Evolutionary conservation across 371 early-diverging fungal genomes (phyloP).

Genomic region (Mortierella sp.): DNA sequence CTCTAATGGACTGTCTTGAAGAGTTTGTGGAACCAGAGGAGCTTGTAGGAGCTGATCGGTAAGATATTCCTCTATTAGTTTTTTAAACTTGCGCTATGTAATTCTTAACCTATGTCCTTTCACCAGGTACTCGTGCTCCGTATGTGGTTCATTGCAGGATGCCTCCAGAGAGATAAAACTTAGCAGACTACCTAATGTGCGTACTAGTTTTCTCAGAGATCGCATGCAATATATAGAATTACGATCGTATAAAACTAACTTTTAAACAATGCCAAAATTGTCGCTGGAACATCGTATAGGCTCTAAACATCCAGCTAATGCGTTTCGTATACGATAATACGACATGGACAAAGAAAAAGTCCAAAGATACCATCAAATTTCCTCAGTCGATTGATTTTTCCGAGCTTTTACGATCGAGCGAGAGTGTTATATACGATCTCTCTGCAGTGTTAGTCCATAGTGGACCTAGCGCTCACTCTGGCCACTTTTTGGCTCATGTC

Average conservation of each 20-base stretch:
- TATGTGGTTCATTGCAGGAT: constrained; percentile 49
- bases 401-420: constrained; percentile 13
- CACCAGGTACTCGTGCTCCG: constrained; percentile 41
- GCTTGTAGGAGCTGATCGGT: constrained; percentile 47
- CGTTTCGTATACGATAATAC: constrained; percentile 58
- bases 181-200: constrained; percentile 44
- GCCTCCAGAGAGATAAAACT: constrained; percentile 52
- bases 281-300: constrained; percentile 16
- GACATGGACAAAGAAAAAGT: constrained; percentile 57
- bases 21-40: constrained; percentile 54
- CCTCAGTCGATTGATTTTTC: constrained; percentile 48
- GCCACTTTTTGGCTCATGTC: constrained; percentile 59
- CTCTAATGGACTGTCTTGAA: constrained; percentile 48
- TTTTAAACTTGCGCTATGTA: background rate
- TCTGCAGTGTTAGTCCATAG: constrained; percentile 62
- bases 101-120: background rate
- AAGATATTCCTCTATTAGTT: background rate
- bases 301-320: constrained; percentile 60
- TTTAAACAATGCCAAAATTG: background rate
- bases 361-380: constrained; percentile 54
- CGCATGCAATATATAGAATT: background rate
- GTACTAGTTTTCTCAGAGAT: background rate
- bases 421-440: constrained; percentile 51
- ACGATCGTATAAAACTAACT: background rate
- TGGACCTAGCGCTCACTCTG: constrained; percentile 60